Base-by-base conservation (phyloP, 306 rosid genomes). In the Lathyrus oleraceus region DNA sequence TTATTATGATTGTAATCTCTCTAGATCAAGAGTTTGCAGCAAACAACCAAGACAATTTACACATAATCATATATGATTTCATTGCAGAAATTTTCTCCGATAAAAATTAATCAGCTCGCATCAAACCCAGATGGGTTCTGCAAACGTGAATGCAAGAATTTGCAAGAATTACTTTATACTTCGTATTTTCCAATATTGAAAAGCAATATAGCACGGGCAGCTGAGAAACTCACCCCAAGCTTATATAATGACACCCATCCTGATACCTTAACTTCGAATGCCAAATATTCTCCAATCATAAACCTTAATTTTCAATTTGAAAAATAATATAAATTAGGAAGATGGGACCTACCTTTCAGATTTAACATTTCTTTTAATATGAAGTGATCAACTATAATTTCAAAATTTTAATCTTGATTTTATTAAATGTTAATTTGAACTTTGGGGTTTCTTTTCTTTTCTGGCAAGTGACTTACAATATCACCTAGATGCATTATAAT, bases 191-290 rank as follows among this genome's bases (percentile, higher is more conserved):
- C 35, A 35, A 11, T 17, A 42, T 14, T 16, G 2, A 61, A 8
- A 65, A 43, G 53, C n/a, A 49, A 17, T 49, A 9, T 49, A 9
- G 65, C 8, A 39, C 8, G 48, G 19, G 12, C 51, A 69, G 60
- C 49, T 68, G 62, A n/a, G 32, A 27, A 69, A 56, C 28, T 16
- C 68, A 23, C 48, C 20, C 71, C 42, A 42, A 56, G 63, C 65
- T 45, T 27, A 53, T 47, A 16, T 39, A 48, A 43, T 44, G 13
- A 19, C 57, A 36, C 2, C 61, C 35, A 70, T 32, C 67, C 40
- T 68, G 70, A 58, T 57, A 56, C n/a, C 60, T 25, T 54, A 65
- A 61, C 17, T 30, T 70, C 51, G 38, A 75, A 65, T 28, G 47
- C 13, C 38, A 48, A 75, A 57, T 40, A 68, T 70, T 63, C 48